Base-by-base conservation (phyloP, 768 basidiomycete species). In the Tricholoma matsutake region DNA sequence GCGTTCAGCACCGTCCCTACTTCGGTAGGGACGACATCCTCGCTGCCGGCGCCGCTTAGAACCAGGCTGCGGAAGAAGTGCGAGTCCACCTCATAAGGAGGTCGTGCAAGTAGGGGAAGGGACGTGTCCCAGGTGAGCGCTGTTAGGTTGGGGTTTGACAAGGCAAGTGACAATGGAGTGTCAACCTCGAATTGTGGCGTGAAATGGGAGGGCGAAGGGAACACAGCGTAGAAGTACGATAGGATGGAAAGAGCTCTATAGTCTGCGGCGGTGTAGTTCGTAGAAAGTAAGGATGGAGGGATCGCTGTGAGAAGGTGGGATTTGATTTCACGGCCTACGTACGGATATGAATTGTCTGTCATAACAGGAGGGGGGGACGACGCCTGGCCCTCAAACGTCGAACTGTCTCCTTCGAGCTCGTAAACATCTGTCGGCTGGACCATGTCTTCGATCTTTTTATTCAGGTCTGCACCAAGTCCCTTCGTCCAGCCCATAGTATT, bases 401-500 rank as follows among this genome's bases (percentile, higher is more conserved):
- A 63, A 10, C 67, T 64, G 0, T 75, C 70, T 1, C 67, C 60
- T 61, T 77, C 76, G 58, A 87, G 72, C 39, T 82, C 78, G 73
- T 84, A 92, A 22, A 89, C 73, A 59, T 84, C 76, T 0, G 85
- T 84, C 0, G 92, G 84, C 22, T 82, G 78, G 4, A 86, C 75
- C 34, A 86, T 74, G 9, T 82, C 82, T 65, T 95, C 88, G 53
- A 99, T 88, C 63, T 83, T 83, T 13, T 70, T 71, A 2, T 86
- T 83, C 10, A 98, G 75, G 66, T 96, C 92, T 14, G 86, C 88
- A 3, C 96, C 96, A 2, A 97, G 84, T 6, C 96, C 96, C 71
- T 96, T 98, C 5, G 84, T 84, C 96, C 96, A 99, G 2, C 96
- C 96, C 86, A 96, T 96, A 0, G 92, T 98, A 71, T 98, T 99